Evolutionary conservation across 2,329 filamentous ascomycete genomes (phyloP).

Genomic region (Aspergillus puulaauensis): DNA sequence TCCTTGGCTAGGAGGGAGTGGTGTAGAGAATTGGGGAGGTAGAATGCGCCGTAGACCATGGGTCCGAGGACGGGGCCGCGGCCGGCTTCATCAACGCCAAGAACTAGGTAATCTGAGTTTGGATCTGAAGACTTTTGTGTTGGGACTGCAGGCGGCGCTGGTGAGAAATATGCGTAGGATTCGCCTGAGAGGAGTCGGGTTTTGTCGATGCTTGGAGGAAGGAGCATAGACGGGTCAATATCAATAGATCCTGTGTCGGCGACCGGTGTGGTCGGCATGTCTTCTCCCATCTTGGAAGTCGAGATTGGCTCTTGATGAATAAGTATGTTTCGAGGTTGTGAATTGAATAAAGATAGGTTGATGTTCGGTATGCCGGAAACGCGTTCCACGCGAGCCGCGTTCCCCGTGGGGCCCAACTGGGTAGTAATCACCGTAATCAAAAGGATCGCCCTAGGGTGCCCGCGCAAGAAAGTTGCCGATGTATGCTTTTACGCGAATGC

Average conservation of each 20-base stretch:
- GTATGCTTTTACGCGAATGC: too few relatives aligned
- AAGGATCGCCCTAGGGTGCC: too few relatives aligned
- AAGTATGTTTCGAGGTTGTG: background rate
- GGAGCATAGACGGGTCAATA: slow-evolving; percentile 46
- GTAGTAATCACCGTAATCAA: too few relatives aligned
- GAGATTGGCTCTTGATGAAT: background rate
- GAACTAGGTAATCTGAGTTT: slow-evolving; percentile 43
- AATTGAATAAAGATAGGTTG: background rate
- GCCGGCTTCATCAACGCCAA: slow-evolving; percentile 92
- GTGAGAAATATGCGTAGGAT: slow-evolving; percentile 71
- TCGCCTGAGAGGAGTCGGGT: slow-evolving; percentile 60
- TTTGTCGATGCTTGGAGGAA: slow-evolving; percentile 68
- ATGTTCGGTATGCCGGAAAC: background rate
- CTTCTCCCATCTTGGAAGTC: slow-evolving; percentile 32
- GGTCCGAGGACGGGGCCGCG: slow-evolving; percentile 86
- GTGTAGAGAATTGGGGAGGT: slow-evolving; percentile 63
- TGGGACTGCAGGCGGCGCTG: slow-evolving; percentile 63
- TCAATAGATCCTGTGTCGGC: slow-evolving; percentile 31
- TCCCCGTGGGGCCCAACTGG: background rate
- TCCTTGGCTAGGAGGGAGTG: slow-evolving; percentile 72
- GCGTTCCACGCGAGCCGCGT: slow-evolving; percentile 1
- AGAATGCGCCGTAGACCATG: slow-evolving; percentile 71
- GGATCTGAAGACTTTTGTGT: background rate
- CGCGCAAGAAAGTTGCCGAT: too few relatives aligned
- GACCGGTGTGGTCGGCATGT: slow-evolving; percentile 27